Percentiles rank a stretch among this genome's conserved stretches.
These are phyloP conservation scores for Gelatoporia subvermispora DNA, from an alignment of 768 basidiomycete species.

Conservation along the genomic window DNA sequence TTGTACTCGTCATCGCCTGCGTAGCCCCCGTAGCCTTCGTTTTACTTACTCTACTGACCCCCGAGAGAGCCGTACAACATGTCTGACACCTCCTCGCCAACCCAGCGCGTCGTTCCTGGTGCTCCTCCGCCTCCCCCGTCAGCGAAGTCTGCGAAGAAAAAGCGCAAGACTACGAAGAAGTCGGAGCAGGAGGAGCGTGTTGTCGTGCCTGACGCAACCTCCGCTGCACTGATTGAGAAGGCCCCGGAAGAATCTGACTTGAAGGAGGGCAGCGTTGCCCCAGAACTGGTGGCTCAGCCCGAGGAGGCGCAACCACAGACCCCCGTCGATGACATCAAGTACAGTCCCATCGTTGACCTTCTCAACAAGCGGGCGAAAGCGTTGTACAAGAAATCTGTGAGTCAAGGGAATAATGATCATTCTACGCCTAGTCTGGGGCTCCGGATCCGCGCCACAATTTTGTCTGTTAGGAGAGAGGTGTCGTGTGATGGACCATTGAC, in stretches of 20 bases:
- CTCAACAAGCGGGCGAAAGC: conserved; percentile 73
- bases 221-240: conserved; percentile 44
- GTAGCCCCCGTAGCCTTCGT: no score
- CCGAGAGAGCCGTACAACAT: no score
- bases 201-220: conserved; percentile 40
- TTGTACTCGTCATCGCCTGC: no score
- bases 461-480: no score
- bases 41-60: no score
- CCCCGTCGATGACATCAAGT: conserved; percentile 30
- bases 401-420: conserved; percentile 21
- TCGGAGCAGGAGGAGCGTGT: conserved; percentile 38
- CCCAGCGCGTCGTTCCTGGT: conserved; percentile 66
- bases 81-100: conserved; percentile 26
- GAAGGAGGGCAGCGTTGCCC: conserved; percentile 42
- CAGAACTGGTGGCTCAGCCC: conserved; percentile 39
- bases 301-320: conserved; percentile 14
- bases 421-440: not conserved
- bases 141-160: conserved; percentile 59
- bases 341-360: conserved; percentile 72
- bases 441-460: conserved; percentile 6
- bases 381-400: conserved; percentile 80
- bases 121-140: conserved; percentile 59
- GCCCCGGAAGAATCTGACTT: conserved; percentile 44
- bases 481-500: not conserved
- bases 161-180: conserved; percentile 53